phyloP scores from a whole-genome alignment of 2,329 filamentous ascomycete genomes.

The Epichloe hybrida region DNA sequence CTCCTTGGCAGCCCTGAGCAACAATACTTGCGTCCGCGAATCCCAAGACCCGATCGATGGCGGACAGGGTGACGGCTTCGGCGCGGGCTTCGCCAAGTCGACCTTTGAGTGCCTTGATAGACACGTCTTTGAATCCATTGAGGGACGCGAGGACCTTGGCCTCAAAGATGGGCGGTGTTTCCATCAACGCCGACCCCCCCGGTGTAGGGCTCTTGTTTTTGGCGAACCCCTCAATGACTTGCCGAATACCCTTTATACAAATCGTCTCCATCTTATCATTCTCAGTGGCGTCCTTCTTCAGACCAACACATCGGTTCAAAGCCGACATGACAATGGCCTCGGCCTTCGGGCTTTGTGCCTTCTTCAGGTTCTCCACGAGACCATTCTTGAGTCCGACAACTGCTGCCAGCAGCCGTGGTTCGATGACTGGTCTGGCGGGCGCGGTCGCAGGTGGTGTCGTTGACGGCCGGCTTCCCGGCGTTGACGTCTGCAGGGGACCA shows the following conservation, averaged over 20 bases:
- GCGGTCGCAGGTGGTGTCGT: slow-evolving; percentile 14
- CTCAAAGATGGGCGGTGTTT: slow-evolving; percentile 20
- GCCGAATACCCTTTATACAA: slow-evolving; percentile 28
- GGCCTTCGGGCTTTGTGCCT: slow-evolving; percentile 27
- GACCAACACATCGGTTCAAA: slow-evolving; percentile 35
- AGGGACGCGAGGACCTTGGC: slow-evolving; percentile 29
- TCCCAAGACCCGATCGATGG: slow-evolving; percentile 36
- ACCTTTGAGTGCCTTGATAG: slow-evolving; percentile 26
- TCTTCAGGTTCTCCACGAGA: slow-evolving; percentile 31
- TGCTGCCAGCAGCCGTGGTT: slow-evolving; percentile 28
- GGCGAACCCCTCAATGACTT: slow-evolving; percentile 30
- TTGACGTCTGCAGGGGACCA: slow-evolving; percentile 5
- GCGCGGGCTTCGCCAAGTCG: slow-evolving; percentile 28
- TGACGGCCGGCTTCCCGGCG: slow-evolving; percentile 12
- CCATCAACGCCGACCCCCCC: slow-evolving; percentile 13
- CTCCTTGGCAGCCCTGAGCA: slow-evolving; percentile 19
- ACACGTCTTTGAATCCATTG: slow-evolving; percentile 32
- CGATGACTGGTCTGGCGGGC: slow-evolving; percentile 25
- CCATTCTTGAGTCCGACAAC: slow-evolving; percentile 34
- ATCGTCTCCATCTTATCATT: slow-evolving; percentile 34
- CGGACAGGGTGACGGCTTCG: slow-evolving; percentile 34
- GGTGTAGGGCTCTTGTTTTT: slow-evolving; percentile 23
- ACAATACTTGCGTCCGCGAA: slow-evolving; percentile 31
- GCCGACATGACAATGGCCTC: slow-evolving; percentile 39
- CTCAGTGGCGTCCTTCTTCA: slow-evolving; percentile 30